These are phyloP conservation scores for Halophytophthora batemanensis DNA, from an alignment of 352 stramenopile genomes.

Conservation along the genomic window DNA sequence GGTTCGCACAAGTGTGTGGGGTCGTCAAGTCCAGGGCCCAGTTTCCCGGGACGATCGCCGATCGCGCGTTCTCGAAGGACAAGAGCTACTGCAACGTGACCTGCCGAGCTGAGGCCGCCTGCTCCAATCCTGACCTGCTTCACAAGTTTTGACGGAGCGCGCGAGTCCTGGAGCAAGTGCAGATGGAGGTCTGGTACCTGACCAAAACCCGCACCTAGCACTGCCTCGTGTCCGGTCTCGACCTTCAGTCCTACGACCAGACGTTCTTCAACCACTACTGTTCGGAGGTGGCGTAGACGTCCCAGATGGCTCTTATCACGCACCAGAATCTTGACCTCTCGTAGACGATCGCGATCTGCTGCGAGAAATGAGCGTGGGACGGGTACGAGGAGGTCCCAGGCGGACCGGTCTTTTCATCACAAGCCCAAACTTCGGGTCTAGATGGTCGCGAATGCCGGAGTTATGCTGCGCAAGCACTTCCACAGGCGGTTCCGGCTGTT, in stretches of 20 bases:
- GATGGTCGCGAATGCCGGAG: too few relatives aligned
- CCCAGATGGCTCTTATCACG: neutral
- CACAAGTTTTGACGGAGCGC: slow-evolving; percentile 11
- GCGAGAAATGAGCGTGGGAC: neutral
- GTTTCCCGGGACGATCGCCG: slow-evolving; percentile 8
- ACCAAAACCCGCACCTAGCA: slow-evolving; percentile 15
- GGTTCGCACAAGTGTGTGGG: neutral
- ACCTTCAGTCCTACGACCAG: slow-evolving; percentile 7
- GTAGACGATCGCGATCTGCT: slow-evolving; percentile 9
- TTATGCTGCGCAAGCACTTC: slow-evolving; percentile 14
- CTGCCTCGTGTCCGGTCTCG: slow-evolving; percentile 4
- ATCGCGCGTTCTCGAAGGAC: slow-evolving; percentile 12
- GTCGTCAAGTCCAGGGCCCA: neutral
- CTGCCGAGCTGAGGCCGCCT: slow-evolving; percentile 10
- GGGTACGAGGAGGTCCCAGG: slow-evolving; percentile 2
- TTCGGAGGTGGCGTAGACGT: slow-evolving; percentile 5
- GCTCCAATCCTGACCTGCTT: slow-evolving; percentile 5
- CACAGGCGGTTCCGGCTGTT: slow-evolving; percentile 9
- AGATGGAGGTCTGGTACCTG: slow-evolving; percentile 21
- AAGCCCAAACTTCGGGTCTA: slow-evolving; percentile 6
- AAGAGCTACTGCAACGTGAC: slow-evolving; percentile 9
- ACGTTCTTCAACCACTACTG: slow-evolving; percentile 15
- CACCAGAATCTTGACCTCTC: slow-evolving; percentile 9
- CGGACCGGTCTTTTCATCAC: neutral
- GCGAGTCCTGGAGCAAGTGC: slow-evolving; percentile 12